Percentiles rank a stretch among this genome's conserved stretches.
Conservation (phyloP, 805 yeast genomes). For the Starmerella asiatica region DNA sequence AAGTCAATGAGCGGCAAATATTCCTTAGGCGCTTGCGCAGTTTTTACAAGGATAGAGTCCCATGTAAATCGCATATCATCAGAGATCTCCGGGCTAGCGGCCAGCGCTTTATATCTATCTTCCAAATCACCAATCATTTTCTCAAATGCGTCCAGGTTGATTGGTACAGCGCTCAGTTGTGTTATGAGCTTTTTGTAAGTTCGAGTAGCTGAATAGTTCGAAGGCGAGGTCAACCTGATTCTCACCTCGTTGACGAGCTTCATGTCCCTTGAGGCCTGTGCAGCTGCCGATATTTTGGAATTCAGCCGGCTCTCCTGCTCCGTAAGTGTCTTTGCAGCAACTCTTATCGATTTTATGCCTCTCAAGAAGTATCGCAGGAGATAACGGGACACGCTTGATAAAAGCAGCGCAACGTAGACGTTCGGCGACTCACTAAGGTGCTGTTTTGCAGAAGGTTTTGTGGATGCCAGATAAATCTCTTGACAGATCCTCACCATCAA, state of each 20-base stretch:
- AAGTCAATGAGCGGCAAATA: slow-evolving; percentile 26
- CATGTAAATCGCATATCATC: slow-evolving; percentile 11
- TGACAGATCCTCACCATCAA: slow-evolving; percentile 58
- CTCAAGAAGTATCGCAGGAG: slow-evolving; percentile 28
- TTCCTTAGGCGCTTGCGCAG: slow-evolving; percentile 42
- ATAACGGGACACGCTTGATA: slow-evolving; percentile 28
- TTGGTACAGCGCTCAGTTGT: slow-evolving; percentile 16
- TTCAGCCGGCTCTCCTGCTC: slow-evolving; percentile 15
- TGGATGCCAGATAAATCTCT: slow-evolving; percentile 34
- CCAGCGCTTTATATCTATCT: slow-evolving; percentile 16
- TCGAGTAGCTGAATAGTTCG: slow-evolving; percentile 14
- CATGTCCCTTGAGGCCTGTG: slow-evolving; percentile 21
- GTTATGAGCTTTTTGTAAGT: slow-evolving; percentile 11
- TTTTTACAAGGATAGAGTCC: slow-evolving; percentile 25
- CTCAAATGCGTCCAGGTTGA: slow-evolving; percentile 18
- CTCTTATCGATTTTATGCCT: slow-evolving; percentile 28
- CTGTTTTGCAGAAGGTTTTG: slow-evolving; percentile 8
- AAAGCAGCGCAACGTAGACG: slow-evolving; percentile 25
- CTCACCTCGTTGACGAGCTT: slow-evolving; percentile 21
- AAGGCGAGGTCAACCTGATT: slow-evolving; percentile 4
- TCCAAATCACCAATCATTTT: slow-evolving; percentile 15
- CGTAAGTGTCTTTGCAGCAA: slow-evolving; percentile 10
- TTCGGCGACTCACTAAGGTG: slow-evolving; percentile 6
- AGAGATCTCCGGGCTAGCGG: slow-evolving; percentile 9
- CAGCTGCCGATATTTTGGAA: slow-evolving; percentile 18